These are phyloP conservation scores for Keithomyces neogunnii DNA, from an alignment of 2,329 filamentous ascomycete genomes.

Conservation along the genomic window DNA sequence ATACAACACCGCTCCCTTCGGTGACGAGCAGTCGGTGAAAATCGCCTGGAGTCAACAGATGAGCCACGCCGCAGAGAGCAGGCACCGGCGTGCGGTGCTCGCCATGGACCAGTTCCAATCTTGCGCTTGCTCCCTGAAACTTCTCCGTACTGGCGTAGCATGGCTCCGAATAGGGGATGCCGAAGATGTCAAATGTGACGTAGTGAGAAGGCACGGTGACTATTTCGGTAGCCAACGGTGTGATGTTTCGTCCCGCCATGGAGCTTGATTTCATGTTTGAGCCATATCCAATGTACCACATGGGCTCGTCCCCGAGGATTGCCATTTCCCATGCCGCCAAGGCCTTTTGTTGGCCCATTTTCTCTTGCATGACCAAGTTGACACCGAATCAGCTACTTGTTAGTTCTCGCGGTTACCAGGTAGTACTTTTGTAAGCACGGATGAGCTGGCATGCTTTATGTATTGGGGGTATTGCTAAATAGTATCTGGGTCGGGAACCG, in stretches of 20 bases:
- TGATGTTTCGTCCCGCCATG: slow-evolving; percentile 4
- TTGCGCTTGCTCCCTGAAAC: not conserved
- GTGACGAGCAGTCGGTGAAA: slow-evolving; percentile 5
- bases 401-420: no score
- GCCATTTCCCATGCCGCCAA: not conserved
- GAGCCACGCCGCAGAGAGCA: slow-evolving; percentile 3
- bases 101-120: not conserved
- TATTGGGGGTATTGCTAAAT: no score
- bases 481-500: no score
- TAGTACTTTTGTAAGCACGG: no score
- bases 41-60: slow-evolving; percentile 4
- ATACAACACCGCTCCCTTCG: slow-evolving; percentile 6
- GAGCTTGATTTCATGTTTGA: slow-evolving; percentile 8
- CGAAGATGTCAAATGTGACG: slow-evolving; percentile 7
- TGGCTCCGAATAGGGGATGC: slow-evolving; percentile 7
- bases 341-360: not conserved
- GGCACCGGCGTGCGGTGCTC: not conserved
- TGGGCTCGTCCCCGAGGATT: not conserved
- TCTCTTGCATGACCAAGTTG: not conserved
- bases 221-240: slow-evolving; percentile 4
- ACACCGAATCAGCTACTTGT: no score
- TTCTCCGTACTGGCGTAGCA: slow-evolving; percentile 5
- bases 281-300: slow-evolving; percentile 8
- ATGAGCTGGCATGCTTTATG: no score
- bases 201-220: slow-evolving; percentile 6